Percentiles rank a stretch among this genome's conserved stretches.
These are phyloP conservation scores for Lecanosticta acicola DNA, from an alignment of 2,329 filamentous ascomycete genomes.

Conservation along the genomic window DNA sequence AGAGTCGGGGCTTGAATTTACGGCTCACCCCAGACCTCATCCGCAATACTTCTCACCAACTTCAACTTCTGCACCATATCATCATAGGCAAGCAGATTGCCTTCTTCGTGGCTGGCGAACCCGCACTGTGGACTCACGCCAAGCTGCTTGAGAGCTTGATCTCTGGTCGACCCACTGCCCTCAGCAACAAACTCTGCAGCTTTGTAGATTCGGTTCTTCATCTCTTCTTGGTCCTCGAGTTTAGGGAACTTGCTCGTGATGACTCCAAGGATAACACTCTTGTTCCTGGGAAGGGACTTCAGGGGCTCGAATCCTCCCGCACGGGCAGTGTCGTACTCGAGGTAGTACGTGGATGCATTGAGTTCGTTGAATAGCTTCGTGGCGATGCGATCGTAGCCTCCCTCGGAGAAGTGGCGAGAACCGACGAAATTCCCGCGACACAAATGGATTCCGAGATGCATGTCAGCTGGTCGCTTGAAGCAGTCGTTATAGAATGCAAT, in stretches of 20 bases:
- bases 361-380: conserved; percentile 31
- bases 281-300: conserved; percentile 40
- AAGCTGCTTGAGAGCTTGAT: conserved; percentile 64
- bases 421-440: conserved; percentile 53
- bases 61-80: conserved; percentile 70
- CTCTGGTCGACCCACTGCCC: conserved; percentile 54
- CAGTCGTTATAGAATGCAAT: conserved; percentile 72
- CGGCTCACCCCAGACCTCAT: conserved; percentile 62
- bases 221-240: conserved; percentile 44
- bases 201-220: conserved; percentile 41
- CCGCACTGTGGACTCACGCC: conserved; percentile 59
- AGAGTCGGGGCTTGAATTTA: neutral
- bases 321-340: conserved; percentile 43
- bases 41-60: conserved; percentile 64
- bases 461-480: conserved; percentile 54
- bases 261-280: conserved; percentile 44
- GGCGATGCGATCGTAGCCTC: conserved; percentile 44
- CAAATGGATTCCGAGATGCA: conserved; percentile 74
- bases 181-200: conserved; percentile 62
- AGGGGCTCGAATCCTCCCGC: conserved; percentile 46
- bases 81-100: conserved; percentile 62
- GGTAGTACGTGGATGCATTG: conserved; percentile 32
- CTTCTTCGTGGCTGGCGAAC: conserved; percentile 63
- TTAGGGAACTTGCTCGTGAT: conserved; percentile 44
- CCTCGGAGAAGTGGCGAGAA: conserved; percentile 43